These are phyloP conservation scores for Moesziomyces parantarcticus DNA, from an alignment of 1,284 basidiomycete genomes.

Conservation along the genomic window DNA sequence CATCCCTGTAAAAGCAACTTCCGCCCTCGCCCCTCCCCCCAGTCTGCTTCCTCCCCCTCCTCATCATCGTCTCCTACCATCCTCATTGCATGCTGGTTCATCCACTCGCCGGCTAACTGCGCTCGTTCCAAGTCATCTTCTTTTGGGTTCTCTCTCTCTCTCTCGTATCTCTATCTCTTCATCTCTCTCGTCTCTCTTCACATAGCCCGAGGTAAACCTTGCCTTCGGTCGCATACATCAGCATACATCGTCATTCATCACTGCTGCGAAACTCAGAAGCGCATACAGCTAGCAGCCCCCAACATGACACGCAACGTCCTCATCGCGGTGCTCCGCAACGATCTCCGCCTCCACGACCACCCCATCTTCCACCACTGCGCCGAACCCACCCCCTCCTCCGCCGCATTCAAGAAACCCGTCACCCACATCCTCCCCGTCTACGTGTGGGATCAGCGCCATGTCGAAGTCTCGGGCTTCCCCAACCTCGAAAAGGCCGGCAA, in stretches of 20 bases:
- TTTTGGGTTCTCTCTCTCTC: constrained; percentile 14
- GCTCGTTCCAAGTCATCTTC: neutral
- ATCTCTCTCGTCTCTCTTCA: neutral
- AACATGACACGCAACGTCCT: constrained; percentile 46
- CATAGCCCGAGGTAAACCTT: too few relatives aligned
- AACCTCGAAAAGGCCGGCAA: constrained; percentile 32
- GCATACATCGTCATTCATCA: neutral
- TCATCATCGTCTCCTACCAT: neutral
- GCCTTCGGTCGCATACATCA: too few relatives aligned
- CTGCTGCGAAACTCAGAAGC: too few relatives aligned
- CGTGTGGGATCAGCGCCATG: constrained; percentile 53
- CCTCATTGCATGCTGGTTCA: too few relatives aligned
- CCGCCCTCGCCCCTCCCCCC: too few relatives aligned
- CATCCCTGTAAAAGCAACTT: too few relatives aligned
- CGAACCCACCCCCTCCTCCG: constrained; percentile 29
- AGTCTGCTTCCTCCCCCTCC: neutral
- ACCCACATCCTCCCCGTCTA: constrained; percentile 62
- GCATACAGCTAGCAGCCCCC: too few relatives aligned
- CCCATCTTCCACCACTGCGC: constrained; percentile 55
- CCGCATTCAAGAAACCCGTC: constrained; percentile 39
- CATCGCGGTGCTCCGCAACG: constrained; percentile 54
- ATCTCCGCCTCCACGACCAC: constrained; percentile 60
- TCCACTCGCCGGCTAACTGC: neutral
- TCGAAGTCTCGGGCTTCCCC: constrained; percentile 56
- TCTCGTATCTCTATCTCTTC: neutral